Evolutionary conservation across 306 rosid species (phyloP).

Genomic region (Corylus avellana): DNA sequence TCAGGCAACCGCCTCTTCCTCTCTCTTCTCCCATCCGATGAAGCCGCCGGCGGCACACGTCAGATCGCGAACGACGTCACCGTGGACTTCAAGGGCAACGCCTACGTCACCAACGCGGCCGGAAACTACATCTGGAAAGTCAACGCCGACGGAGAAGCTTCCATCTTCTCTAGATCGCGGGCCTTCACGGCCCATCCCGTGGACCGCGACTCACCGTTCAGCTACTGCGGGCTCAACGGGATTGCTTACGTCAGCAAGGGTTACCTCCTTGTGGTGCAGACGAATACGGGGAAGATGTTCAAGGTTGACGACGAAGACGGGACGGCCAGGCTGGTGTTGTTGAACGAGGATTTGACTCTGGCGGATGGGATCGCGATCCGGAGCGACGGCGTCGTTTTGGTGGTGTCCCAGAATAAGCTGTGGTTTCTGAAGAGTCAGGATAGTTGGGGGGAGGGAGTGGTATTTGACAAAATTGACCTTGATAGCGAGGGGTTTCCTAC

Average conservation of each 20-base stretch:
- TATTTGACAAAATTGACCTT: conserved; percentile 67
- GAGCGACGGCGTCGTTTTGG: conserved; percentile 71
- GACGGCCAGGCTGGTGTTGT: conserved; percentile 45
- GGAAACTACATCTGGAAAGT: conserved; percentile 83
- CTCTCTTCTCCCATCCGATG: conserved; percentile 40
- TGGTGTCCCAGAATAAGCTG: conserved; percentile 43
- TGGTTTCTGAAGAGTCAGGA: conserved; percentile 75
- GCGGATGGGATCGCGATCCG: conserved; percentile 66
- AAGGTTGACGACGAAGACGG: conserved; percentile 71
- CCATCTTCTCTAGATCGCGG: conserved; percentile 59
- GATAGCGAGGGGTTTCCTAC: conserved; percentile 60
- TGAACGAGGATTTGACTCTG: conserved; percentile 44
- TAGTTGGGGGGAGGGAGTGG: conserved; percentile 60
- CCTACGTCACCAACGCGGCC: conserved; percentile 71
- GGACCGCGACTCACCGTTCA: conserved; percentile 29
- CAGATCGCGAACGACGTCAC: conserved; percentile 71
- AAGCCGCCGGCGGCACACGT: neutral
- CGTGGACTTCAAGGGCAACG: conserved; percentile 67
- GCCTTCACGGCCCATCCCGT: conserved; percentile 46
- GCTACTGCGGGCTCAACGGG: conserved; percentile 69
- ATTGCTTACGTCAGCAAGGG: conserved; percentile 70
- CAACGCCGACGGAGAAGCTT: conserved; percentile 49
- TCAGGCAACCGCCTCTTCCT: conserved; percentile 62
- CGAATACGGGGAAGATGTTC: conserved; percentile 79
- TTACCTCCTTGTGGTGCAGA: conserved; percentile 69